phyloP scores from a whole-genome alignment of 371 early-diverging fungal genomes.

The Mortierella sp. region DNA sequence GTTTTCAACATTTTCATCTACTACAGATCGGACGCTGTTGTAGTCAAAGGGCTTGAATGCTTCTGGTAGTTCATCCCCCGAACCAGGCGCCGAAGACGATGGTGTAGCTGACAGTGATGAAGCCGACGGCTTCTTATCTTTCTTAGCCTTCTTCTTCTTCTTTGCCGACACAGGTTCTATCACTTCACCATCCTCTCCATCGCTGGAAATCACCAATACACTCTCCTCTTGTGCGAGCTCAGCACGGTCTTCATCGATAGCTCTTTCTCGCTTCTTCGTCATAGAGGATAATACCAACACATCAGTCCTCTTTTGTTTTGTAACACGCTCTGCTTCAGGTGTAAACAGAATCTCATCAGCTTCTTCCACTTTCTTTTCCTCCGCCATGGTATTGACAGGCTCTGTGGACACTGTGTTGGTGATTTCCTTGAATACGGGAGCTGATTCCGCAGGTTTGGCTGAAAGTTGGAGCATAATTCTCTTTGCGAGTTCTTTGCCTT shows the following conservation, averaged over 20 bases:
- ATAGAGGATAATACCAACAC: slow-evolving; percentile 56
- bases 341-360: slow-evolving; percentile 55
- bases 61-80: slow-evolving; percentile 22
- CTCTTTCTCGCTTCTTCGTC: slow-evolving; percentile 47
- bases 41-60: slow-evolving; percentile 50
- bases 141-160: slow-evolving; percentile 35
- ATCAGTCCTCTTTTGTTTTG: slow-evolving; percentile 57
- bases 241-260: slow-evolving; percentile 30
- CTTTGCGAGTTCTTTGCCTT: slow-evolving; percentile 37
- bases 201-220: not conserved
- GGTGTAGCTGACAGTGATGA: slow-evolving; percentile 17
- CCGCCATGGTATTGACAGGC: not conserved
- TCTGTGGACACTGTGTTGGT: slow-evolving; percentile 22
- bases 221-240: slow-evolving; percentile 23
- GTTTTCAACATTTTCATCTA: slow-evolving; percentile 35
- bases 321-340: slow-evolving; percentile 45
- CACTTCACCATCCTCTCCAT: slow-evolving; percentile 9
- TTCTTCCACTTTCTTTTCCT: slow-evolving; percentile 8
- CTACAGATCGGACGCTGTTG: slow-evolving; percentile 43
- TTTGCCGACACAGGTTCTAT: slow-evolving; percentile 15
- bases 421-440: slow-evolving; percentile 31
- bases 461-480: slow-evolving; percentile 57
- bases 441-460: slow-evolving; percentile 14
- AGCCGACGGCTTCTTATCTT: slow-evolving; percentile 12
- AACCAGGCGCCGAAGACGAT: slow-evolving; percentile 22